Evolutionary conservation across 768 basidiomycete species (phyloP).

Genomic region (Arthromyces matolae): DNA sequence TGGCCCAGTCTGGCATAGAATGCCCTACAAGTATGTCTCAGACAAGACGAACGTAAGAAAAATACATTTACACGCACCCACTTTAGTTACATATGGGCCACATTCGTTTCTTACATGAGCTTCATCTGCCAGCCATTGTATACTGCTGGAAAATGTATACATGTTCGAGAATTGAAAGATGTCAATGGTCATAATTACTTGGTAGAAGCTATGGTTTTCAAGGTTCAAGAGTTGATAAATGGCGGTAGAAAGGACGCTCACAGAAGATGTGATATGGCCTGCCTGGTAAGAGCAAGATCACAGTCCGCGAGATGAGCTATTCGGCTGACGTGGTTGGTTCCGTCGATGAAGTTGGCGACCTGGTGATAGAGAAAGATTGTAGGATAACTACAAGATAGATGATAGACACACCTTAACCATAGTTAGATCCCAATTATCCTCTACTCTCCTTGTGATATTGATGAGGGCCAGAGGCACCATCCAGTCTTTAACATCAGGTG

Average conservation of each 20-base stretch:
- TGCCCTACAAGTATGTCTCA: constrained; percentile 36
- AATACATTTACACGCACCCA: constrained; percentile 40
- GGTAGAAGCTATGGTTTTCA: constrained; percentile 84
- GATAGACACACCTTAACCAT: constrained; percentile 64
- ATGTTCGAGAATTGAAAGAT: constrained; percentile 98
- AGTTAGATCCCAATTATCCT: constrained; percentile 96
- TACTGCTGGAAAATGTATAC: constrained; percentile 85
- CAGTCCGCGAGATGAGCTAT: constrained; percentile 93
- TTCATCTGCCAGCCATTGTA: constrained; percentile 86
- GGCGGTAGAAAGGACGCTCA: constrained; percentile 33
- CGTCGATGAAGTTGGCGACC: constrained; percentile 83
- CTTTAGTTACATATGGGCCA: constrained; percentile 83
- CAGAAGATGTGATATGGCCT: constrained; percentile 90
- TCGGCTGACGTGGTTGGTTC: constrained; percentile 84
- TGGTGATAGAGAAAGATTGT: constrained; percentile 23
- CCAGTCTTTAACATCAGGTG: constrained; percentile 88
- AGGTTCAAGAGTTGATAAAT: constrained; percentile 8
- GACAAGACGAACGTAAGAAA: neutral
- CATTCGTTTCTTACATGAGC: constrained; percentile 85
- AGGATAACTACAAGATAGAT: neutral
- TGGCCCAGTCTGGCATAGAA: constrained; percentile 79
- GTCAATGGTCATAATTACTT: constrained; percentile 94
- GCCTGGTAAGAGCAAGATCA: constrained; percentile 75
- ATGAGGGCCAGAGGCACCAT: constrained; percentile 91
- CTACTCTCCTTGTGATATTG: constrained; percentile 72